These are phyloP conservation scores for Arctium lappa DNA, from an alignment of 129 eudicot genomes.

Conservation along the genomic window DNA sequence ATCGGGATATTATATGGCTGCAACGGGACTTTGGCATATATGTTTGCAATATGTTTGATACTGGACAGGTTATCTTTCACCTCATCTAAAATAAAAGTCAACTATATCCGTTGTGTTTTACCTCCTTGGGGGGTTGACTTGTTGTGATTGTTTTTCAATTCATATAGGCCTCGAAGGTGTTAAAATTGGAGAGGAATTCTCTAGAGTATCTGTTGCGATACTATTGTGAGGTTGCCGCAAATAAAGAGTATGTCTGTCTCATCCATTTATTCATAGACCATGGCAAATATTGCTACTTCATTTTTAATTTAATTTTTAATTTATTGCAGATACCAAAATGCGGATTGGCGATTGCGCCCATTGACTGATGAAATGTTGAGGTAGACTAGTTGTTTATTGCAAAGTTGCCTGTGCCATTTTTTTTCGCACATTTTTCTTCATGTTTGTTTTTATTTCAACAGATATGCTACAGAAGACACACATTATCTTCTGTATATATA, in stretches of 20 bases:
- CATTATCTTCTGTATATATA: slow-evolving; percentile 89
- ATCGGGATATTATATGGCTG: slow-evolving; percentile 89
- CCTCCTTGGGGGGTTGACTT: neutral
- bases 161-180: slow-evolving; percentile 79
- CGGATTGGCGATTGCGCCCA: slow-evolving; percentile 97
- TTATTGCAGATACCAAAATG: slow-evolving; percentile 85
- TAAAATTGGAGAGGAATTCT: slow-evolving; percentile 81
- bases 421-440: neutral
- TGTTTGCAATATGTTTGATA: slow-evolving; percentile 89
- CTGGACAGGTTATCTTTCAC: slow-evolving; percentile 72
- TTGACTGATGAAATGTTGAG: slow-evolving; percentile 79
- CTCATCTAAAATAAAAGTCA: neutral
- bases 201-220: slow-evolving; percentile 74
- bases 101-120: neutral
- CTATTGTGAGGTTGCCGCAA: slow-evolving; percentile 81
- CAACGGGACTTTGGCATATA: slow-evolving; percentile 93
- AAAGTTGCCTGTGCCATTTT: neutral
- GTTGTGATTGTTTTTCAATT: slow-evolving; percentile 10
- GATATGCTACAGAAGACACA: slow-evolving; percentile 96
- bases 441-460: slow-evolving; percentile 23
- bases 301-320: neutral
- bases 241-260: slow-evolving; percentile 67
- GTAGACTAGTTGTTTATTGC: slow-evolving; percentile 33
- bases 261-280: neutral
- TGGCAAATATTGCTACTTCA: neutral